Evolutionary conservation across 1,284 basidiomycete species (phyloP).

Genomic region (Inonotus obliquus): DNA sequence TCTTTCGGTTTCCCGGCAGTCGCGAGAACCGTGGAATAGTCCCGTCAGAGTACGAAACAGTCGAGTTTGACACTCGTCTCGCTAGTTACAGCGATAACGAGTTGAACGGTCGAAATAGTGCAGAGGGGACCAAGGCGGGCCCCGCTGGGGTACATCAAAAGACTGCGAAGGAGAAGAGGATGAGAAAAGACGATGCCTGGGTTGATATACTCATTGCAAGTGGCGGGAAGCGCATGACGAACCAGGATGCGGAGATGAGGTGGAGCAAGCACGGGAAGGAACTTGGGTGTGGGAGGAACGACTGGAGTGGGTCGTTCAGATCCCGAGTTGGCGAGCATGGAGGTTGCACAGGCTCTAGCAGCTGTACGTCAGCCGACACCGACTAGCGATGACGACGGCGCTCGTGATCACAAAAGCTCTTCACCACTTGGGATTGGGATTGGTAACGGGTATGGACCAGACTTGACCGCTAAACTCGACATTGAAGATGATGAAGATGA

Average conservation of each 20-base stretch:
- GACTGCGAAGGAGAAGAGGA: conserved; percentile 45
- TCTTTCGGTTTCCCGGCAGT: conserved; percentile 17
- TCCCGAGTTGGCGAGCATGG: conserved; percentile 66
- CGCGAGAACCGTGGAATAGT: conserved; percentile 26
- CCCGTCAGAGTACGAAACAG: conserved; percentile 62
- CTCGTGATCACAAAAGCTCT: neutral
- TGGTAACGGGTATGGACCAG: conserved; percentile 17
- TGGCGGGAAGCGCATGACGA: conserved; percentile 51
- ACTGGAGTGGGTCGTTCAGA: conserved; percentile 42
- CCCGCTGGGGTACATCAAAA: conserved; percentile 23
- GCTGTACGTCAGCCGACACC: conserved; percentile 52
- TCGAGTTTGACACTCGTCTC: conserved; percentile 71
- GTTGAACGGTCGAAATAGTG: conserved; percentile 29
- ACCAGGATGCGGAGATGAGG: conserved; percentile 50
- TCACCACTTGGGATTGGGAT: neutral
- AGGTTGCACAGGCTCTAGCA: conserved; percentile 67
- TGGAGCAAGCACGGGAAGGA: conserved; percentile 13
- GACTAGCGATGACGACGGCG: conserved; percentile 28
- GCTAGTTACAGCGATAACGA: conserved; percentile 64
- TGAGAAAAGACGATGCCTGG: conserved; percentile 68
- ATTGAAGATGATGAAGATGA: conserved; percentile 17
- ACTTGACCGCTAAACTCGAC: conserved; percentile 11
- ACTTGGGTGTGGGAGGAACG: conserved; percentile 18
- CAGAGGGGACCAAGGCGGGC: conserved; percentile 24
- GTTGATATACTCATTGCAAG: conserved; percentile 80